Percentiles rank a stretch among this genome's conserved stretches.
Evolutionary conservation across 2,329 filamentous ascomycete species (phyloP).

Genomic region (Trichoderma guizhouense): DNA sequence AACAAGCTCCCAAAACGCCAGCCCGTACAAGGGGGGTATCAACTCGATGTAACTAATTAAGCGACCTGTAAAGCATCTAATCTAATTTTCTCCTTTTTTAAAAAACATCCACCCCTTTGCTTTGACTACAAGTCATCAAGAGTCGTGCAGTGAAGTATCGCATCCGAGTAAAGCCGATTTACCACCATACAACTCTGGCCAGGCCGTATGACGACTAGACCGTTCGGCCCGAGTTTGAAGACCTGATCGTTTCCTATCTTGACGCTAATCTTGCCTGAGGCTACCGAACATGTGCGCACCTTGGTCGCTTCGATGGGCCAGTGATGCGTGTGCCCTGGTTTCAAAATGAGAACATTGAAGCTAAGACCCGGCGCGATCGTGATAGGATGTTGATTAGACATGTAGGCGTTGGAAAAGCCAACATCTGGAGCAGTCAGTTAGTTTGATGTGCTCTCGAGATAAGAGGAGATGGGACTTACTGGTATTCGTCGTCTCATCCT

Average conservation of each 20-base stretch:
- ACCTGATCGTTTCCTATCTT: slow-evolving; percentile 33
- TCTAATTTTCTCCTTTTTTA: not conserved
- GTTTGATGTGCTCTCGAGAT: not conserved
- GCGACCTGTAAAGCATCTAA: not conserved
- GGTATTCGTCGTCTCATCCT: slow-evolving; percentile 28
- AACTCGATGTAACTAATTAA: not conserved
- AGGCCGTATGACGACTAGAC: slow-evolving; percentile 43
- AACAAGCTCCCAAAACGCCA: not conserved
- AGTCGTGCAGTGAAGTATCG: slow-evolving; percentile 41
- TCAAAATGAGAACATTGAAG: slow-evolving; percentile 41
- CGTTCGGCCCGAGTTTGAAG: slow-evolving; percentile 42
- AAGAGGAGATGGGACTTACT: slow-evolving; percentile 32
- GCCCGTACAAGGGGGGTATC: slow-evolving; percentile 8
- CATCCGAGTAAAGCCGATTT: slow-evolving; percentile 45
- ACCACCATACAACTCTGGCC: slow-evolving; percentile 37
- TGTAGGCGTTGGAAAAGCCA: slow-evolving; percentile 43
- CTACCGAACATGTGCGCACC: slow-evolving; percentile 40
- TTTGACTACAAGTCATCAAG: slow-evolving; percentile 23
- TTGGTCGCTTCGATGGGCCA: slow-evolving; percentile 31
- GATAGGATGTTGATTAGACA: slow-evolving; percentile 37
- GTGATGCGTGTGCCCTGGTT: slow-evolving; percentile 35
- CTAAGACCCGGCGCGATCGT: slow-evolving; percentile 36
- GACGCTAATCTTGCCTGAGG: slow-evolving; percentile 40
- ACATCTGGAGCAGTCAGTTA: slow-evolving; percentile 32
- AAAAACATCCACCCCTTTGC: not conserved